Evolutionary conservation across 139 green algal species (phyloP).

Genomic region (Deuterostichococcus epilithicus): DNA sequence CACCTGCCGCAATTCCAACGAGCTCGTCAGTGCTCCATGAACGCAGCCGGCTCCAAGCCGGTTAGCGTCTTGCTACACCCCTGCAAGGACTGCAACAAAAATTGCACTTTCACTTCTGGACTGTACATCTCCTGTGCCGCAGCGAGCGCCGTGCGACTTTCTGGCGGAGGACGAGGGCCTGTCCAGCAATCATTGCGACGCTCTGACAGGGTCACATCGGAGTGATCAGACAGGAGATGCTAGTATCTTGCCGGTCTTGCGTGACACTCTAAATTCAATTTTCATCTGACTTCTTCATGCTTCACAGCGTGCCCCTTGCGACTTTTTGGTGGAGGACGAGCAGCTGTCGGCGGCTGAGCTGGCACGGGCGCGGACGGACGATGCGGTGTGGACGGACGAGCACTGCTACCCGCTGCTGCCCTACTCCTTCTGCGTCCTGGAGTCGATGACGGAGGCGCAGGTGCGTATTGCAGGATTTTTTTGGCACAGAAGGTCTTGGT

Average conservation of each 20-base stretch:
- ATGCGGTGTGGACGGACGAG: slow-evolving; percentile 64
- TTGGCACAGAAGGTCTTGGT: too few species aligned
- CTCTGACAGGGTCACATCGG: neutral
- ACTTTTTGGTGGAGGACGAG: slow-evolving; percentile 71
- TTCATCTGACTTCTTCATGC: neutral
- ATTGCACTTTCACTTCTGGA: too few species aligned
- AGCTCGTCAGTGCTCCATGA: too few species aligned
- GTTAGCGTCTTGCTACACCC: too few species aligned
- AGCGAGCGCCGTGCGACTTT: neutral
- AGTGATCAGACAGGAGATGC: neutral
- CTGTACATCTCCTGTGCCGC: too few species aligned
- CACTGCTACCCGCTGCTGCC: slow-evolving; percentile 73
- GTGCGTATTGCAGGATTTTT: too few species aligned
- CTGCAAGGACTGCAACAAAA: too few species aligned
- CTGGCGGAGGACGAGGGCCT: neutral
- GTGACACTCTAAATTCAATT: neutral
- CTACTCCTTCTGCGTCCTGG: slow-evolving; percentile 71
- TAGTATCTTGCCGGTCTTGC: neutral
- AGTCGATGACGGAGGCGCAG: slow-evolving; percentile 34
- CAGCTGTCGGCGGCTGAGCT: slow-evolving; percentile 36
- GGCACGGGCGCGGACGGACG: slow-evolving; percentile 18
- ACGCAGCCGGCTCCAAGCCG: too few species aligned
- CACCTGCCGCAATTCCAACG: neutral
- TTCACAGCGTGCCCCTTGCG: slow-evolving; percentile 60
- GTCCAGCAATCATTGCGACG: neutral